These are phyloP conservation scores for Hortaea werneckii DNA, from an alignment of 2,329 filamentous ascomycete genomes.

Conservation along the genomic window DNA sequence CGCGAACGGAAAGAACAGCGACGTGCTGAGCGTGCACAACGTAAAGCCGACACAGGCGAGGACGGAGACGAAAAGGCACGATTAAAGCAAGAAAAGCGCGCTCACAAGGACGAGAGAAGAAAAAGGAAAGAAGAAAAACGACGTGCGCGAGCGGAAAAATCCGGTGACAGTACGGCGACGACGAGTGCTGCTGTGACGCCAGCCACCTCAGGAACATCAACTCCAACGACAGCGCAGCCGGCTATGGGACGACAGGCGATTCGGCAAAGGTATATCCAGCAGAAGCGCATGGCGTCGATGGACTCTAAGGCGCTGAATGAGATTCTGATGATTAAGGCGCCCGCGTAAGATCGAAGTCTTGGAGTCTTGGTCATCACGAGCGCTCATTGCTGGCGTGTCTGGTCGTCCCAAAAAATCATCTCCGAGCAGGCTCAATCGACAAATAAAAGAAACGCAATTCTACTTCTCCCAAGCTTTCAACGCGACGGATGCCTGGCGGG, in stretches of 20 bases:
- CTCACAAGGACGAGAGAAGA: constrained; percentile 34
- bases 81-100: constrained; percentile 37
- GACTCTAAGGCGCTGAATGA: constrained; percentile 78
- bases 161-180: constrained; percentile 17
- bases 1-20: constrained; percentile 3
- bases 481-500: too few species aligned
- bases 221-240: constrained; percentile 1
- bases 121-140: constrained; percentile 43
- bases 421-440: too few species aligned
- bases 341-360: neutral
- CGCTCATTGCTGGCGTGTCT: too few species aligned
- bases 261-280: constrained; percentile 72
- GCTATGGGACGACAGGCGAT: constrained; percentile 52
- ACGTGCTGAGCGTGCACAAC: constrained; percentile 1
- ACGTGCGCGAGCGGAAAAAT: constrained; percentile 34
- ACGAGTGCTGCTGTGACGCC: constrained; percentile 4
- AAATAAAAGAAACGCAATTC: too few species aligned
- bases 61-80: constrained; percentile 18
- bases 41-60: neutral
- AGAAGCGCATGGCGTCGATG: constrained; percentile 75
- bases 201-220: constrained; percentile 15
- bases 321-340: constrained; percentile 60
- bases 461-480: too few species aligned
- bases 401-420: too few species aligned
- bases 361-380: too few species aligned